Evolutionary conservation across 768 basidiomycete species (phyloP), one percentile per base, ranked within the genome.

Genomic region (Calocera cornea): DNA sequence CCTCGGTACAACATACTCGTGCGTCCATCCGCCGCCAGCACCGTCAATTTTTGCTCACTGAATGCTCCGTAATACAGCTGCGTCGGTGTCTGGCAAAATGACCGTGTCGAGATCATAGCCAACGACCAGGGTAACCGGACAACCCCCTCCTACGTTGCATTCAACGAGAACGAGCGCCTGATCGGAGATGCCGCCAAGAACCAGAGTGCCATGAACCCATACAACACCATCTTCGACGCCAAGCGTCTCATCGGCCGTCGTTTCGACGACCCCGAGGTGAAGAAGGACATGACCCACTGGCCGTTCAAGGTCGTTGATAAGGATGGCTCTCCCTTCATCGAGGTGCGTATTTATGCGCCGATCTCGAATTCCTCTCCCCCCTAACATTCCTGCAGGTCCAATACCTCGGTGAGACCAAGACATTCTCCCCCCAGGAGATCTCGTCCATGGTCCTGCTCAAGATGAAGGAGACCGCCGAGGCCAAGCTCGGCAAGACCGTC

Each of bases 391-490:
- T 31, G 33, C 68, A 75, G 72, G 94, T 98, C 71, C 84, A 92
- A 75, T 98, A 99, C 81, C 87, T 97, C 70, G 84, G 84, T 70
- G 95, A 98, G 78, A 89, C 89, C 71, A 97, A 97, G 82, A 89
- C 88, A 68, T 98, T 97, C 83, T 92, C 88, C 73, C 97, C 92
- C 66, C 95, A 95, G 81, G 97, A 99, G 80, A 94, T 99, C 76
- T 99, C 97, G n/a, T 90, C 97, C 71, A 99, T 98, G 97, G 97
- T 99, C 73, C 87, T 99, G 74, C 84, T 83, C 71, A 99, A 99
- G 83, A 98, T 99, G 95, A 98, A 97, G 86, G 97, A 98, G 79
- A 97, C 95, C 74, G 92, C 95, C 50, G 97, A 99, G 82, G 92
- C 95, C 71, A 97, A 99, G 81, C 90, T 99, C 72, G 94, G 97